These are phyloP conservation scores for Lachnum nothofagi DNA, from an alignment of 2,329 filamentous ascomycete genomes.

Conservation along the genomic window DNA sequence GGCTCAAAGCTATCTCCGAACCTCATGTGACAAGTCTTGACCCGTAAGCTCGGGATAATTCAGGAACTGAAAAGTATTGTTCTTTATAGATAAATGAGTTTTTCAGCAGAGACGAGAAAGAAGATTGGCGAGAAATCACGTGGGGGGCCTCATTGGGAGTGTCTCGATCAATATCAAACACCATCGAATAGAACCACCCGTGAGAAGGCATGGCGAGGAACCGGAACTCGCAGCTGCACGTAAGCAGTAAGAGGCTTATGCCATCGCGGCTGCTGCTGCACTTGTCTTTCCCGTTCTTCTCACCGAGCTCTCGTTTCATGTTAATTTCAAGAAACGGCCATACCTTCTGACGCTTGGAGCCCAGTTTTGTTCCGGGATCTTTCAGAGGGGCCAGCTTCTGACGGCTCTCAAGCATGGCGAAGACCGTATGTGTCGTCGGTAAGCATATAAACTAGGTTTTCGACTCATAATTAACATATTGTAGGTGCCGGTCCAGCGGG, in stretches of 20 bases:
- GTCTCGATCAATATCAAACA: background rate
- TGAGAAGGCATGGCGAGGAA: background rate
- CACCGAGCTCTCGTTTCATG: background rate
- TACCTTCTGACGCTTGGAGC: background rate
- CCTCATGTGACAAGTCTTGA: too few relatives aligned
- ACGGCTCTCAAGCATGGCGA: slow-evolving; percentile 3
- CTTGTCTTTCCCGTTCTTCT: background rate
- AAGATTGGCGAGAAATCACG: background rate
- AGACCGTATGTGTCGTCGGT: slow-evolving; percentile 30
- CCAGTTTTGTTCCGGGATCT: background rate
- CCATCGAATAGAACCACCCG: background rate
- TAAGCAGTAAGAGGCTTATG: background rate
- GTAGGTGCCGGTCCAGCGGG: slow-evolving; percentile 65
- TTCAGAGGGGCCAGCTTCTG: background rate
- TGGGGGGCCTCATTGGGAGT: background rate
- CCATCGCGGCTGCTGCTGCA: background rate
- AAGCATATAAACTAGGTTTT: background rate
- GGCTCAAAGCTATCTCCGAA: too few relatives aligned
- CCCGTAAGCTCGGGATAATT: too few relatives aligned
- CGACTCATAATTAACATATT: background rate
- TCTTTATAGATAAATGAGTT: too few relatives aligned
- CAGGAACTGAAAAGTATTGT: too few relatives aligned
- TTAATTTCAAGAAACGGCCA: background rate
- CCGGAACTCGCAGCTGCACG: background rate
- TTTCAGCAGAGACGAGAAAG: too few relatives aligned